phyloP scores from a whole-genome alignment of 129 eudicot genomes.

The Lactuca sativa region DNA sequence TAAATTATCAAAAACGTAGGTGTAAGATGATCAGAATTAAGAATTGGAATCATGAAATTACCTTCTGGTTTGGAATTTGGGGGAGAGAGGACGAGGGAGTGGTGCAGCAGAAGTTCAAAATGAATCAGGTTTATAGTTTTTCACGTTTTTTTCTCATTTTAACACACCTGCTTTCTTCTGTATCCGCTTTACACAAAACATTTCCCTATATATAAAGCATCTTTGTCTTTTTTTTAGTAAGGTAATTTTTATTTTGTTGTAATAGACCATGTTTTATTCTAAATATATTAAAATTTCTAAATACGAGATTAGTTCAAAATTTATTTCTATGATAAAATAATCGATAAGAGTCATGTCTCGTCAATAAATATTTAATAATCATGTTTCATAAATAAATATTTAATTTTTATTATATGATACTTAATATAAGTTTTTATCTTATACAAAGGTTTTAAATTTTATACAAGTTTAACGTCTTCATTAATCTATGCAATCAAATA shows the following conservation, averaged over 20 bases:
- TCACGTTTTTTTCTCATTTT: slow-evolving; percentile 22
- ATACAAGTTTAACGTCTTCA: no score
- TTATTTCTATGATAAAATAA: no score
- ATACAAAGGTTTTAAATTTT: no score
- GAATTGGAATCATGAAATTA: not conserved
- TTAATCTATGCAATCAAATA: no score
- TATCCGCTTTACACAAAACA: not conserved
- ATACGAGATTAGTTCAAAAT: no score
- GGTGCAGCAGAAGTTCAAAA: slow-evolving; percentile 24
- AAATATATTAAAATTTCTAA: no score
- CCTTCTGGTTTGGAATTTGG: slow-evolving; percentile 24
- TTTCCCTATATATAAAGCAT: not conserved
- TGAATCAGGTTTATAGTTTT: slow-evolving; percentile 11
- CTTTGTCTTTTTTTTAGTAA: not conserved
- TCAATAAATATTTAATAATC: no score
- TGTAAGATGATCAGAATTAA: slow-evolving; percentile 9
- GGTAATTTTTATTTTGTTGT: not conserved
- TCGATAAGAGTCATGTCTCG: no score
- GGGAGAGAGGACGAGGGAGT: slow-evolving; percentile 11
- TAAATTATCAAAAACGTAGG: not conserved
- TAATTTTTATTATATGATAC: no score
- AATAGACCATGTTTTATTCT: not conserved
- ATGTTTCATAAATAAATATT: no score
- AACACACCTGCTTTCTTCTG: not conserved
- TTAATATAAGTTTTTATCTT: no score